Base-by-base conservation (phyloP, 2,329 filamentous ascomycete genomes). In the Penicillium corylophilum region DNA sequence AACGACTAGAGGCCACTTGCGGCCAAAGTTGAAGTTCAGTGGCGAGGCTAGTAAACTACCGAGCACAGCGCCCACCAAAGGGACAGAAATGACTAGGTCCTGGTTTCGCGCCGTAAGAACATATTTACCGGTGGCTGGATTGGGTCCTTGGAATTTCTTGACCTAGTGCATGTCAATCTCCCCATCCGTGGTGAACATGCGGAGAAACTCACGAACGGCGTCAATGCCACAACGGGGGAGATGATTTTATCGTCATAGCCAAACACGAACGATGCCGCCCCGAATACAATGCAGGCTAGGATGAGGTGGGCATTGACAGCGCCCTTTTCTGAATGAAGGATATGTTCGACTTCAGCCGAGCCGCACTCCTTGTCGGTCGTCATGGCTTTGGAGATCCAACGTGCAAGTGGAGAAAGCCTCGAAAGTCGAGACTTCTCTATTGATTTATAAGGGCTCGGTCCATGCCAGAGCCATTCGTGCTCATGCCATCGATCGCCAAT, bases 221-320 rank as follows among this genome's bases (percentile, higher is more conserved):
- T 42, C 43, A 68, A 53, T 16, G 66, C 65, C n/a, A 59, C 63
- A 40, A 69, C 57, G 0, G 66, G 65, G 4, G 66, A 69, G 6
- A 69, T 69, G 29, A 69, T 53, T 36, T 69, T 69, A 53, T 69
- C 65, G 28, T 69, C 65, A 29, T 64, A 69, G 3, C 66, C 66
- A 41, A 69, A 69, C n/a, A 69, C 47, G 33, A 69, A 67, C 8
- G 66, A 67, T 1, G 66, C 65, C 4, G 66, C 64, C 12, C 63
- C 63, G 46, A 68, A 67, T 7, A 65, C 57, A 13, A 58, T 46
- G 48, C 67, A 69, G 3, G 60, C 59, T 8, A 68, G 54, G 12
- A 69, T 51, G 22, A 69, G 52, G 9, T 58, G 56, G 8, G 48
- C 22, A 53, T 69, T 69, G 44, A 67, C 50, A 5, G 61, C 55